Conservation (phyloP, 129 eudicot genomes). For the Tanacetum coccineum region DNA sequence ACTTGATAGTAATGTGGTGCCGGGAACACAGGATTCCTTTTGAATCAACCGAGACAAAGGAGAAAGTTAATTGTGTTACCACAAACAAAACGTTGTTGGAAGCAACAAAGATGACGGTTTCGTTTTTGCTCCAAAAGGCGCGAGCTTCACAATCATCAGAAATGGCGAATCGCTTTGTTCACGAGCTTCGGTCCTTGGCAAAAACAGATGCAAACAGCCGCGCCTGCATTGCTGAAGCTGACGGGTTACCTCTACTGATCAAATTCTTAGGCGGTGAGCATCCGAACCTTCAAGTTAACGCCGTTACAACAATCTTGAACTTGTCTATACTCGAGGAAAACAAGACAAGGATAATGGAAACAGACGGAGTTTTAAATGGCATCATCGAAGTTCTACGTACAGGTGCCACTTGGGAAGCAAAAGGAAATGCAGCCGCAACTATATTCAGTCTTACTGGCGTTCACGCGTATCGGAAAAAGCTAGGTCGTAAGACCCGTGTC, state of each 20-base stretch:
- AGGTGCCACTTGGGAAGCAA: conserved; percentile 93
- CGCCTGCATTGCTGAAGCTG: conserved; percentile 77
- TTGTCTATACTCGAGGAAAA: conserved; percentile 76
- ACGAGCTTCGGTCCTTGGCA: conserved; percentile 82
- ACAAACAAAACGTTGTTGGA: conserved; percentile 65
- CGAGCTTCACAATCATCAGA: conserved; percentile 39
- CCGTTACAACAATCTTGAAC: conserved; percentile 78
- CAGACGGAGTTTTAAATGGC: conserved; percentile 62
- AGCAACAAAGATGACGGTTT: conserved; percentile 86
- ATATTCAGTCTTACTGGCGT: conserved; percentile 69
- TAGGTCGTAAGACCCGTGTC: conserved; percentile 70
- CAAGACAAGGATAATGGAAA: conserved; percentile 73
- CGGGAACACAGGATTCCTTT: conserved; percentile 77
- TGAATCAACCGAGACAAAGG: conserved; percentile 49
- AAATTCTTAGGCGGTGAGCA: conserved; percentile 54
- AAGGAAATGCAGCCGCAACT: conserved; percentile 92
- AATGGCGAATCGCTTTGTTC: conserved; percentile 51
- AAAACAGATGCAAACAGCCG: conserved; percentile 84
- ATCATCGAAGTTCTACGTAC: conserved; percentile 70
- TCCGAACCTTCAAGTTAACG: conserved; percentile 69
- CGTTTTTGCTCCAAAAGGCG: conserved; percentile 55
- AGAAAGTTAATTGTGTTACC: conserved; percentile 37
- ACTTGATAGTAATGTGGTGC: conserved; percentile 93
- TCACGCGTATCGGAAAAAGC: conserved; percentile 50
- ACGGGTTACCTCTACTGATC: conserved; percentile 60